Percentiles rank a stretch among this genome's conserved stretches.
Evolutionary conservation across 169 alveolate species (phyloP).

Genomic region (Cryptosporidium felis): DNA sequence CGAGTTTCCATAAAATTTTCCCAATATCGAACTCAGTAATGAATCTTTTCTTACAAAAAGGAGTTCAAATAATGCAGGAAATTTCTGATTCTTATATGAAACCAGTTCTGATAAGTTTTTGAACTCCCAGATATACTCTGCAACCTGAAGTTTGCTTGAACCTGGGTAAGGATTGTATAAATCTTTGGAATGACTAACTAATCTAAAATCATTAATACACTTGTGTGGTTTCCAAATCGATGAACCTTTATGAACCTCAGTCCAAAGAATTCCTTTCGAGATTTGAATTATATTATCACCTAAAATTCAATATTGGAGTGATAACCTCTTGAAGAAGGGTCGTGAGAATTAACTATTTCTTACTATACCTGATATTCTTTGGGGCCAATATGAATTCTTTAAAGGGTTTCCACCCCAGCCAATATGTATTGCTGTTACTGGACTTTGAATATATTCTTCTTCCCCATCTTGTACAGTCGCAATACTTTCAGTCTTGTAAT

Average conservation of each 20-base stretch:
- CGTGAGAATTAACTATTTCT: neutral
- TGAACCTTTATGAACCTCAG: conserved; percentile 27
- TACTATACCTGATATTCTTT: conserved; percentile 36
- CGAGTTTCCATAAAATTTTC: conserved; percentile 4
- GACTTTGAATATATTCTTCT: conserved; percentile 37
- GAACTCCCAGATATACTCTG: conserved; percentile 61
- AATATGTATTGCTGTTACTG: conserved; percentile 20
- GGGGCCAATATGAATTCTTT: neutral
- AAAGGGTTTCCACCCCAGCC: conserved; percentile 65
- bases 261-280: conserved; percentile 47
- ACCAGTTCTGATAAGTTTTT: neutral
- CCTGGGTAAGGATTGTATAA: conserved; percentile 33
- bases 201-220: conserved; percentile 56
- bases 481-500: conserved; percentile 29
- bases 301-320: neutral
- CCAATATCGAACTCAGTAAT: conserved; percentile 5
- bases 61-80: conserved; percentile 35
- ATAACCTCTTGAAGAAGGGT: neutral
- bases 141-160: conserved; percentile 17
- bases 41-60: conserved; percentile 58
- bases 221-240: conserved; percentile 32
- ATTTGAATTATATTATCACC: conserved; percentile 32
- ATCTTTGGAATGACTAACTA: conserved; percentile 36
- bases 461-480: conserved; percentile 69
- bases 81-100: neutral